Evolutionary conservation across 1,284 basidiomycete species (phyloP).

Genomic region (Sporisorium exsertum): DNA sequence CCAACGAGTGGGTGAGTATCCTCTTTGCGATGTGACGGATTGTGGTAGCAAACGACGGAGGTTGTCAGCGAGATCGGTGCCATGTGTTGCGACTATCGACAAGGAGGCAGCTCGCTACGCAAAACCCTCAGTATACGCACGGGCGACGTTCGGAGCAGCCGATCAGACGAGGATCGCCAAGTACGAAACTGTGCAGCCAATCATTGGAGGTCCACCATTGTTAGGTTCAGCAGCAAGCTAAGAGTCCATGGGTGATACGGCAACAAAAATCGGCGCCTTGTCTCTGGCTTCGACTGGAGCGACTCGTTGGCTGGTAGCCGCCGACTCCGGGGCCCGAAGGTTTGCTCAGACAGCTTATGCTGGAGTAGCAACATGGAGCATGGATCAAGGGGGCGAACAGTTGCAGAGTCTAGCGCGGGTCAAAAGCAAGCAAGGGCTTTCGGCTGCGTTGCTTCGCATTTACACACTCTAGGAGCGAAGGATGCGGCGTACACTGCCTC

Average conservation of each 20-base stretch:
- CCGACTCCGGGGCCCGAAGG: no score
- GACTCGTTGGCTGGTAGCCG: not conserved
- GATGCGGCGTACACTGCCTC: no score
- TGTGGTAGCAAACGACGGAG: not conserved
- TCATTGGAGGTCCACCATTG: not conserved
- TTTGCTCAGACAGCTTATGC: no score
- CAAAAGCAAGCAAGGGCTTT: no score
- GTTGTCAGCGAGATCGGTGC: not conserved
- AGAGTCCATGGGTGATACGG: not conserved
- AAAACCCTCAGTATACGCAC: not conserved
- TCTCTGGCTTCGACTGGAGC: no score
- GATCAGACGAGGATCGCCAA: not conserved
- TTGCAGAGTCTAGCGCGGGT: no score
- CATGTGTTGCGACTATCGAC: no score
- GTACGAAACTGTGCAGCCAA: not conserved
- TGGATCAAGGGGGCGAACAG: no score
- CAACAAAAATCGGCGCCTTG: no score
- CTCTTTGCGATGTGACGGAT: not conserved
- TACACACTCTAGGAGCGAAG: no score
- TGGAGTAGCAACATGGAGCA: no score
- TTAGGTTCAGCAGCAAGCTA: not conserved
- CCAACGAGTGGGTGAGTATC: constrained; percentile 73
- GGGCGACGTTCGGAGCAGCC: not conserved
- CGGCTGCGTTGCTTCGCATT: no score
- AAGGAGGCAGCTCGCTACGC: not conserved